Evolutionary conservation across 1,284 basidiomycete genomes (phyloP).

Genomic region (Cutaneotrichosporon arboriforme): DNA sequence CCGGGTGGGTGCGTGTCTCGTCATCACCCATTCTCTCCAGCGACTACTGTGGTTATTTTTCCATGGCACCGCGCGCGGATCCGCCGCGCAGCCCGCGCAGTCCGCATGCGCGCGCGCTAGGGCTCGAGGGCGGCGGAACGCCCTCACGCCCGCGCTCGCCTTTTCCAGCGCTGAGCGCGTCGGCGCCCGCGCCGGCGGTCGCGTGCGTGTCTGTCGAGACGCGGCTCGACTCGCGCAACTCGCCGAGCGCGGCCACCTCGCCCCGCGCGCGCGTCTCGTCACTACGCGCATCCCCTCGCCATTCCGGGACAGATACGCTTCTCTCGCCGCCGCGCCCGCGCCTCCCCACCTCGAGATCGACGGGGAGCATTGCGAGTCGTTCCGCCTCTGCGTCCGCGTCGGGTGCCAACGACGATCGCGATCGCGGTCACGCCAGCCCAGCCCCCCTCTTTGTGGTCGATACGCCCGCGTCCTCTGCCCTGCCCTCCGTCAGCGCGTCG

Average conservation of each 20-base stretch:
- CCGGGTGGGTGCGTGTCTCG: no score
- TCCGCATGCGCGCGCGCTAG: background rate
- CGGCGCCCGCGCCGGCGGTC: background rate
- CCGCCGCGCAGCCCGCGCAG: background rate
- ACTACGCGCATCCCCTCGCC: no score
- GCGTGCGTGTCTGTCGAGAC: background rate
- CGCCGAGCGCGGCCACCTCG: background rate
- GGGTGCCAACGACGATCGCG: no score
- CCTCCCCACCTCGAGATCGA: background rate
- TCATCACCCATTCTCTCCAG: background rate
- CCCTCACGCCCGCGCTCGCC: background rate
- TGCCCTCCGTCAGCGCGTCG: background rate
- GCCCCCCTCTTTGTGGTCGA: background rate
- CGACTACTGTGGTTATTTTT: background rate
- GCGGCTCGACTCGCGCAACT: background rate
- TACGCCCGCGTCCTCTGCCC: background rate
- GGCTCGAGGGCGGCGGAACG: background rate
- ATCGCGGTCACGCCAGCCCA: background rate
- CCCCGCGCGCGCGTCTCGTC: background rate
- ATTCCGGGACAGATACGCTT: background rate
- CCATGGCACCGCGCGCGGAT: constrained; percentile 1
- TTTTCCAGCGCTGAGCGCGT: background rate
- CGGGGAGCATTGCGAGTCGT: background rate
- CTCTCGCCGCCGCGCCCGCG: background rate
- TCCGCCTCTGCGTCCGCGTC: background rate